A percentile compares a stretch with the other conserved stretches of the same genome.
phyloP scores from a whole-genome alignment of 2,329 filamentous ascomycete genomes.

The Apiospora aurea region DNA sequence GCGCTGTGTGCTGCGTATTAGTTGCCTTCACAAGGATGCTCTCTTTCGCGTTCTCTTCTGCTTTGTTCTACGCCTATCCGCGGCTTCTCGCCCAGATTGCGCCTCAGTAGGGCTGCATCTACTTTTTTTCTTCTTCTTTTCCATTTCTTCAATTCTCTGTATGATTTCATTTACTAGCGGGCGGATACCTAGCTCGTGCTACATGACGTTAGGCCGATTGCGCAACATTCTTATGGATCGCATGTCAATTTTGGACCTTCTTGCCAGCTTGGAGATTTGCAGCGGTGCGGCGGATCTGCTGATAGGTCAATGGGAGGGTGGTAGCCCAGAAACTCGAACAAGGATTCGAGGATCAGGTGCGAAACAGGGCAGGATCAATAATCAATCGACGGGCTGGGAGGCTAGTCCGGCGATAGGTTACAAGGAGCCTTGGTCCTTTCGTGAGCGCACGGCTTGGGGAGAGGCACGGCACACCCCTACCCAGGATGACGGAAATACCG shows the following conservation, averaged over 20 bases:
- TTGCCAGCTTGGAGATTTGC: slow-evolving; percentile 8
- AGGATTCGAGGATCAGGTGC: slow-evolving; percentile 20
- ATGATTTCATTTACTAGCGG: slow-evolving; percentile 12
- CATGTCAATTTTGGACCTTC: slow-evolving; percentile 7
- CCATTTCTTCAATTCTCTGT: neutral
- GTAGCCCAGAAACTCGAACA: slow-evolving; percentile 19
- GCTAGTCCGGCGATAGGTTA: slow-evolving; percentile 12
- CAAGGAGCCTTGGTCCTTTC: slow-evolving; percentile 7
- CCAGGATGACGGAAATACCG: slow-evolving; percentile 19
- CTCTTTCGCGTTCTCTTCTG: neutral
- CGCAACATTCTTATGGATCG: slow-evolving; percentile 10
- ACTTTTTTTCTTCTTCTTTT: no score
- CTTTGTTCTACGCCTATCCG: neutral
- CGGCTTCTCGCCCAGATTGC: neutral
- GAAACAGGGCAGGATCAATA: slow-evolving; percentile 20
- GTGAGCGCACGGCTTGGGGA: slow-evolving; percentile 7
- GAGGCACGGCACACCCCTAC: slow-evolving; percentile 7
- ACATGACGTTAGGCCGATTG: slow-evolving; percentile 26
- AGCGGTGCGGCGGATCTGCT: slow-evolving; percentile 23
- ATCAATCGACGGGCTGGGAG: slow-evolving; percentile 18
- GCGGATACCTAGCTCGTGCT: slow-evolving; percentile 9
- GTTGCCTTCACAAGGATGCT: neutral
- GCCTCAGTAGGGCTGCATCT: neutral
- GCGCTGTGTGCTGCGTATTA: neutral
- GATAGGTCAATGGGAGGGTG: slow-evolving; percentile 28